Base-by-base conservation (phyloP, 2,329 filamentous ascomycete genomes). In the Pezicula neosporulosa region DNA sequence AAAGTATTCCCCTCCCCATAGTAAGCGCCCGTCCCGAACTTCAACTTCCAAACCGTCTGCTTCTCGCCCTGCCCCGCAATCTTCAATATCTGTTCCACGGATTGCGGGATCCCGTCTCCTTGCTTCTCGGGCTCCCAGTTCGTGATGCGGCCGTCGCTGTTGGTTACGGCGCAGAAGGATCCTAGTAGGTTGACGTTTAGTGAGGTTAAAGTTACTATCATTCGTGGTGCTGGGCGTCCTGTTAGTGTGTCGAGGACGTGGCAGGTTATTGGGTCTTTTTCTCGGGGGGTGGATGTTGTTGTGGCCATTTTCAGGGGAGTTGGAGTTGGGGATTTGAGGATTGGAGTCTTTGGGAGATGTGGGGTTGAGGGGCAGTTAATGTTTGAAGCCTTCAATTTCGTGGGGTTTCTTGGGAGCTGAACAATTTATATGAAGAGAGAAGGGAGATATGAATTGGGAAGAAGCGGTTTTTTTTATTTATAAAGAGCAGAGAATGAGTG, bases 171-270 rank as follows among this genome's bases (percentile, higher is more conserved):
- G 68, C 88, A 90, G 47, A 75, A 69, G 63, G 72, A 12, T 66
- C 60, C 44, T 54, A 58, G 66, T 61, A 61, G 56, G 51, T 50
- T 68, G 60, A 58, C 46, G 56, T 46, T 38, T 66, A 55, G 12
- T 66, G 53, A 52, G 65, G 51, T 39, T 52, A 61, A 46, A 15
- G 61, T 82, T 51, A 92, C 87, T 57, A 77, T 77, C 62, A 94
- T 81, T 56, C 76, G 75, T 51, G 77, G 70, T 15, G 82, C 89
- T 19, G 89, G 89, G 51, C 78, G 78, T 64, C 89, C 89, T 55
- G 80, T 73, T n/a, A 83, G 81, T 10, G 89, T 93, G 76, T 94
- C 88, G 68, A 94, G 88, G 69, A 92, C 82, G 76, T 94, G 89
- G 76, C 89, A 93, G 68, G 89, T 93, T 64, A 94, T 93, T 65